Conservation (phyloP, 2,329 filamentous ascomycete species). For the Alternaria viburni region DNA sequence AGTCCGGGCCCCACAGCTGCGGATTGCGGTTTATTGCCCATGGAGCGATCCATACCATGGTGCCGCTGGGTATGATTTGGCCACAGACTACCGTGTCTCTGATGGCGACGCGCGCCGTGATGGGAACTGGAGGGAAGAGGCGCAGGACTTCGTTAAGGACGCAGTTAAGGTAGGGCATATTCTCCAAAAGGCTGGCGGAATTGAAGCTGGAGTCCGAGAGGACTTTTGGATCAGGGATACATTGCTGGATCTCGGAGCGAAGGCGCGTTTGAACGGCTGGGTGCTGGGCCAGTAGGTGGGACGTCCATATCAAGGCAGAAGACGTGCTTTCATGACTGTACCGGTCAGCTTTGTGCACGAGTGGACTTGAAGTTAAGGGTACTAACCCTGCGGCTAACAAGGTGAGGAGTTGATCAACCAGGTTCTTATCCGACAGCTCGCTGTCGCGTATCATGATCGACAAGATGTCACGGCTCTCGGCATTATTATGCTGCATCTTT, state of each 20-base stretch:
- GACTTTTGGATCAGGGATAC: slow-evolving; percentile 58
- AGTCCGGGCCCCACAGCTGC: slow-evolving; percentile 51
- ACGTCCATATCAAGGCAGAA: slow-evolving; percentile 75
- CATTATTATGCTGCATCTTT: slow-evolving; percentile 41
- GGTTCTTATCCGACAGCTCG: slow-evolving; percentile 59
- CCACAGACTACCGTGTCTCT: slow-evolving; percentile 42
- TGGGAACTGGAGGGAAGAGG: slow-evolving; percentile 49
- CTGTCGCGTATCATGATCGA: slow-evolving; percentile 59
- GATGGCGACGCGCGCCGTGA: slow-evolving; percentile 38
- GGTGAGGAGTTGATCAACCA: slow-evolving; percentile 63
- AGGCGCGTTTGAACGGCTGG: slow-evolving; percentile 70
- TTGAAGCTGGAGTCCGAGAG: slow-evolving; percentile 25
- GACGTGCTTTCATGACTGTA: slow-evolving; percentile 76
- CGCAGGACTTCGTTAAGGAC: slow-evolving; percentile 54
- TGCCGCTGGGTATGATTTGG: slow-evolving; percentile 49
- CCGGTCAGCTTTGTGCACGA: background rate
- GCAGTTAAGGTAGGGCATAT: slow-evolving; percentile 54
- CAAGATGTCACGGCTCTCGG: slow-evolving; percentile 50
- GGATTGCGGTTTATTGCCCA: slow-evolving; percentile 54
- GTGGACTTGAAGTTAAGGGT: background rate
- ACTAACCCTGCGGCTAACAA: slow-evolving; percentile 62
- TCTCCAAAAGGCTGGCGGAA: slow-evolving; percentile 50
- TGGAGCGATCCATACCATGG: slow-evolving; percentile 47
- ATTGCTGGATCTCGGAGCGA: slow-evolving; percentile 69
- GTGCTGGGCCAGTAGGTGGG: slow-evolving; percentile 71